A percentile compares a stretch with the other conserved stretches of the same genome.
phyloP scores from a whole-genome alignment of 1,284 basidiomycete species.

The Inonotus hispidus region DNA sequence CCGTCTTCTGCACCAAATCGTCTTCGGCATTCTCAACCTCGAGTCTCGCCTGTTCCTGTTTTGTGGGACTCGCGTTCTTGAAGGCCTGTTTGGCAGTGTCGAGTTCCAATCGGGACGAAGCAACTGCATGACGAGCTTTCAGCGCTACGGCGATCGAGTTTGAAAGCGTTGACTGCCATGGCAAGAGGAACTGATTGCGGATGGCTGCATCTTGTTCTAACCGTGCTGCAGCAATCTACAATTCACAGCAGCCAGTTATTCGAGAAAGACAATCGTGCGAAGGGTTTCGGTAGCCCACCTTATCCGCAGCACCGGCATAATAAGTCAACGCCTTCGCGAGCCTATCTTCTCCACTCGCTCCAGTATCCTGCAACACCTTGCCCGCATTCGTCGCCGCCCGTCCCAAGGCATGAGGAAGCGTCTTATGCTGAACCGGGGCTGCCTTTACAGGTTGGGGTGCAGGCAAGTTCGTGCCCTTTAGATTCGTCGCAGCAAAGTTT shows the following conservation, averaged over 20 bases:
- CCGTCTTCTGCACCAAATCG: conserved; percentile 94
- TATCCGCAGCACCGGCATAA: conserved; percentile 84
- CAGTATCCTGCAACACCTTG: conserved; percentile 39
- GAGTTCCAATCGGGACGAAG: conserved; percentile 72
- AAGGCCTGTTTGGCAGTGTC: conserved; percentile 70
- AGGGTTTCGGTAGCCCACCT: conserved; percentile 29
- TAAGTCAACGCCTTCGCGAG: conserved; percentile 73
- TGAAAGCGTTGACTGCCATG: conserved; percentile 88
- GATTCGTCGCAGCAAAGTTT: conserved; percentile 82
- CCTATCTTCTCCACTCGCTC: conserved; percentile 48
- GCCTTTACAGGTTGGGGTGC: conserved; percentile 61
- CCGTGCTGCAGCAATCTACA: conserved; percentile 72
- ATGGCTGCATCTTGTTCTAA: conserved; percentile 80
- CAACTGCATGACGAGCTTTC: conserved; percentile 87
- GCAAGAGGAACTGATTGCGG: conserved; percentile 70
- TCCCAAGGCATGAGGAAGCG: conserved; percentile 88
- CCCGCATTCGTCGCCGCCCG: conserved; percentile 77
- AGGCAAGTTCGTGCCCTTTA: conserved; percentile 87
- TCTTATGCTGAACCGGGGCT: conserved; percentile 73
- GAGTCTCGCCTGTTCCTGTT: conserved; percentile 83
- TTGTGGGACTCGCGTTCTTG: conserved; percentile 68
- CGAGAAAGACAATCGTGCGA: too few species aligned
- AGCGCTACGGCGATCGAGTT: conserved; percentile 81
- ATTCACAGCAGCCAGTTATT: too few species aligned
- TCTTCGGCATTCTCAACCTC: conserved; percentile 96